Evolutionary conservation across 345 rosid genomes (phyloP).

Genomic region (Lepidium sativum): DNA sequence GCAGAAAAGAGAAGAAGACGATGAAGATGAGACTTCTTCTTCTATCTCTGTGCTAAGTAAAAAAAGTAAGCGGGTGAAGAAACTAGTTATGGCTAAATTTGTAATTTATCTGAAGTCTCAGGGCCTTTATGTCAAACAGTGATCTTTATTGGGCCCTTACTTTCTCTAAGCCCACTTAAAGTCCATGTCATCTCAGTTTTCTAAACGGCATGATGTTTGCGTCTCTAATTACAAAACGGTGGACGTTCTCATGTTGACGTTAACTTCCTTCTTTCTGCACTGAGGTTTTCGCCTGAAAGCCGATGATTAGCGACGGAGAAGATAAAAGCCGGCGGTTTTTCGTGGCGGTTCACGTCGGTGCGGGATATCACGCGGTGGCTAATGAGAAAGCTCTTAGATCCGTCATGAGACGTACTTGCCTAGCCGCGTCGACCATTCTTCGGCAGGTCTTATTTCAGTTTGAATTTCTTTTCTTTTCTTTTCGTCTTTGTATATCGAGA

Average conservation of each 20-base stretch:
- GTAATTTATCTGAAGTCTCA: neutral
- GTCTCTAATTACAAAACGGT: neutral
- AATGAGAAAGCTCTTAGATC: constrained; percentile 72
- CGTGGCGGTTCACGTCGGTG: constrained; percentile 94
- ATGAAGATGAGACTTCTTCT: constrained; percentile 11
- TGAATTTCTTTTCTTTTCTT: neutral
- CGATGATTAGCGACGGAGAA: constrained; percentile 24
- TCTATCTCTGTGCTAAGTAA: neutral
- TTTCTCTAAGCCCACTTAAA: neutral
- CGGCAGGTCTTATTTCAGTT: constrained; percentile 41
- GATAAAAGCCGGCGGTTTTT: constrained; percentile 57
- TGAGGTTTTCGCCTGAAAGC: neutral
- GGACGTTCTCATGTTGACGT: neutral
- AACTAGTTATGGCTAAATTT: neutral
- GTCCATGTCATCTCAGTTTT: neutral
- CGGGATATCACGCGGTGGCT: constrained; percentile 67
- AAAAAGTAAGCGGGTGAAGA: constrained; percentile 3
- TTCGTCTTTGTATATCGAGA: no score
- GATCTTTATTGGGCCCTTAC: neutral
- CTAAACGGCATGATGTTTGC: constrained; percentile 5
- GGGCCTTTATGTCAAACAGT: neutral
- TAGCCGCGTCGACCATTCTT: constrained; percentile 73
- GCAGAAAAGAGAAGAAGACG: constrained; percentile 3
- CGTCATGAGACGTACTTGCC: constrained; percentile 90
- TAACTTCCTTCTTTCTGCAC: neutral